These are phyloP conservation scores for Phaeosphaeriaceae sp. DNA, from an alignment of 2,329 filamentous ascomycete species.

Conservation along the genomic window DNA sequence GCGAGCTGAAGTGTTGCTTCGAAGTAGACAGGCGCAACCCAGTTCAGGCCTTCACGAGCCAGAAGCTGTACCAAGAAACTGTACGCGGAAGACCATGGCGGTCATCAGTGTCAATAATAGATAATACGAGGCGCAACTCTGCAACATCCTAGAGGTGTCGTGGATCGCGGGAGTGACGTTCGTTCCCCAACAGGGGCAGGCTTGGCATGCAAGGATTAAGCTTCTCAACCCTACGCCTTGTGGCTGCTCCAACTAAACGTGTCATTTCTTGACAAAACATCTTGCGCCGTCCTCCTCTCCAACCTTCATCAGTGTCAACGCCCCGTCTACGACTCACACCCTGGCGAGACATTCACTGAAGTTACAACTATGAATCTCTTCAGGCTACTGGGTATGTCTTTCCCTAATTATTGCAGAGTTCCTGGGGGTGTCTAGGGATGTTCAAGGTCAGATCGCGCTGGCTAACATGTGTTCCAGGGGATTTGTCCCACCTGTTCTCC, in stretches of 20 bases:
- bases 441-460: constrained; percentile 15
- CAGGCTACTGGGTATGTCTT: constrained; percentile 65
- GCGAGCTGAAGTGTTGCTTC: too few relatives aligned
- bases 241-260: constrained; percentile 40
- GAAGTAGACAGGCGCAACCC: too few relatives aligned
- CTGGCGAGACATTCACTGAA: constrained; percentile 25
- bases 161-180: constrained; percentile 23
- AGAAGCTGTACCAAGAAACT: too few relatives aligned
- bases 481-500: constrained; percentile 93
- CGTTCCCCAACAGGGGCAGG: constrained; percentile 24
- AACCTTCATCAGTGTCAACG: constrained; percentile 19
- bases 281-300: constrained; percentile 2
- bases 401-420: neutral
- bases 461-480: constrained; percentile 63
- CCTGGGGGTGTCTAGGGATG: constrained; percentile 1
- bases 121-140: too few relatives aligned
- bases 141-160: neutral
- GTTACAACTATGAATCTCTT: constrained; percentile 70
- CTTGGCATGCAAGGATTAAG: constrained; percentile 42
- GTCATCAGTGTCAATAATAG: too few relatives aligned
- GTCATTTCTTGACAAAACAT: constrained; percentile 39
- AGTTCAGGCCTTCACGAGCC: too few relatives aligned
- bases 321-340: constrained; percentile 21
- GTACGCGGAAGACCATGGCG: too few relatives aligned
- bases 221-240: constrained; percentile 29